Base-by-base conservation (phyloP, 2,329 filamentous ascomycete genomes). In the Aspergillus caelatus region DNA sequence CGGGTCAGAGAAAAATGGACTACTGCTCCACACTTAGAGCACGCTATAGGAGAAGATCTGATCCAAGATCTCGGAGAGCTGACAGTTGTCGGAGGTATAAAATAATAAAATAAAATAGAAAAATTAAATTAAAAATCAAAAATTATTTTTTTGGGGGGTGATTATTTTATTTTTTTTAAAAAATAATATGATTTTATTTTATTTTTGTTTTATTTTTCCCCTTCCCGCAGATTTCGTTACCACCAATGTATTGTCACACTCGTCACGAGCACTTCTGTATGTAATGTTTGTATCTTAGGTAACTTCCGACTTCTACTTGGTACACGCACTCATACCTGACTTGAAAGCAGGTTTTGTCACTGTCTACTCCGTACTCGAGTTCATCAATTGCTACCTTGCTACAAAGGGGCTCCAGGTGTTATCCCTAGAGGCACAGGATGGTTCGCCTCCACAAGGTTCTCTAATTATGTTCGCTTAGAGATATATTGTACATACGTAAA, bases 11-110 rank as follows among this genome's bases (percentile, higher is more conserved):
- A 69, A 69, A 74, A 74, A 72, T 71, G 73, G 68, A 23, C 69
- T 69, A 65, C 70, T 64, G 68, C 68, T 71, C 69, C 68, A 70
- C 69, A 72, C 68, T 61, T 65, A 54, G 62, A 69, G 71, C 73
- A 74, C 72, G 72, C 73, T 75, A 76, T 75, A 71, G 68, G 69
- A 73, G 74, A 75, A 76, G 74, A 76, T 76, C 74, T 71, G 74
- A 76, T 74, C 74, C 73, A 76, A 76, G 74, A 77, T 77, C 74
- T 77, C 71, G 72, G 73, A 77, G 74, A 77, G 74, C 73, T 77
- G 74, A 77, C 74, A 76, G 67, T 69, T 68, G 65, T 70, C 68
- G 67, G 68, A 70, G 67, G 67, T 69, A 70, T 70, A 66, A 64
- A 67, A 64, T 58, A 58, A 62, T 60, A 53, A 64, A 55, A 63